Conservation (phyloP, 2,329 filamentous ascomycete genomes). For the Xylariomycetidae sp. region DNA sequence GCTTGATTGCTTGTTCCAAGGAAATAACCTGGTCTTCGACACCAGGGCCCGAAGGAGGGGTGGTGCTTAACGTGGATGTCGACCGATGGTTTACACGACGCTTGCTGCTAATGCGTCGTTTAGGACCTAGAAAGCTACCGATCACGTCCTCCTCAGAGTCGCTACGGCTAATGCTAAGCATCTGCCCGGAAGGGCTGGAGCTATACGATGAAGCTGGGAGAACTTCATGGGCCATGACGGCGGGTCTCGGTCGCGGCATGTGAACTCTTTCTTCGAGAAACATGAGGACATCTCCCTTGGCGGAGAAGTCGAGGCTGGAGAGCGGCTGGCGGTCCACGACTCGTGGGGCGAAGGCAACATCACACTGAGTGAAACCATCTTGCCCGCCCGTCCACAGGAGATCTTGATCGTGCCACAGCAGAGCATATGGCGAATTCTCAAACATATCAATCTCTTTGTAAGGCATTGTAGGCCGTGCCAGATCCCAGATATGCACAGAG, state of each 20-base stretch:
- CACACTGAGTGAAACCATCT: slow-evolving; percentile 62
- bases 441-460: slow-evolving; percentile 63
- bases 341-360: slow-evolving; percentile 59
- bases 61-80: slow-evolving; percentile 45
- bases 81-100: slow-evolving; percentile 41
- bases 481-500: slow-evolving; percentile 62
- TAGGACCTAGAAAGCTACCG: slow-evolving; percentile 53
- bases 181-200: slow-evolving; percentile 44
- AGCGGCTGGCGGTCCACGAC: slow-evolving; percentile 59
- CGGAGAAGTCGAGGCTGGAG: slow-evolving; percentile 57
- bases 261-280: slow-evolving; percentile 55
- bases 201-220: slow-evolving; percentile 38
- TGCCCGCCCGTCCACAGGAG: slow-evolving; percentile 62
- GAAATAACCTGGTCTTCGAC: slow-evolving; percentile 41
- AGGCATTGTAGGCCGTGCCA: slow-evolving; percentile 62
- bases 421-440: slow-evolving; percentile 49
- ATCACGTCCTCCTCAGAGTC: slow-evolving; percentile 63
- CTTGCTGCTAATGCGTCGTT: slow-evolving; percentile 33
- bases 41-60: slow-evolving; percentile 43
- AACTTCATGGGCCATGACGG: slow-evolving; percentile 17
- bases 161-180: slow-evolving; percentile 54
- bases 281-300: slow-evolving; percentile 55
- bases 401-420: slow-evolving; percentile 62
- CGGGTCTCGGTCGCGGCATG: slow-evolving; percentile 35
- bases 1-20: slow-evolving; percentile 54